A percentile compares a stretch with the other conserved stretches of the same genome.
Conservation (phyloP, 164 flowering plant species). For the Liquidambar formosana region DNA sequence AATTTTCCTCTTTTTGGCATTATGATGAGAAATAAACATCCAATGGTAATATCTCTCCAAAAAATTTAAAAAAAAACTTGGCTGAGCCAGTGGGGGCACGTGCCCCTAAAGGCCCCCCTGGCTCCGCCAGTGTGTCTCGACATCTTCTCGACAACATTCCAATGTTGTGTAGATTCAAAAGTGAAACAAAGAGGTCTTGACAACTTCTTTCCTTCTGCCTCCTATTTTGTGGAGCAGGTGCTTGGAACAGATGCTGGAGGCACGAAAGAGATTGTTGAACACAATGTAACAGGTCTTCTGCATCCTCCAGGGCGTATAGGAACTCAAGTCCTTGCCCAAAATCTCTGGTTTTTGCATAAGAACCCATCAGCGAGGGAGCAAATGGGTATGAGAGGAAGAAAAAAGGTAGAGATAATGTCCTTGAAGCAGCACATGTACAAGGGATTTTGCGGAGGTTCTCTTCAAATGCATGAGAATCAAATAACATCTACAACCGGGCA, state of each 20-base stretch:
- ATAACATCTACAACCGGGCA: slow-evolving; percentile 21
- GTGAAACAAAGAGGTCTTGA: not conserved
- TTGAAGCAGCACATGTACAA: slow-evolving; percentile 87
- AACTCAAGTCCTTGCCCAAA: slow-evolving; percentile 53
- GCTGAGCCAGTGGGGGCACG: no score
- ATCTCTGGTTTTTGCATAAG: slow-evolving; percentile 59
- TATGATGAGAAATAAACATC: no score
- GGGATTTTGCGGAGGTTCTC: slow-evolving; percentile 58
- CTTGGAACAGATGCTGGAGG: slow-evolving; percentile 99
- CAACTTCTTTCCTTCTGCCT: not conserved
- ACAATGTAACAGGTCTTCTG: slow-evolving; percentile 85
- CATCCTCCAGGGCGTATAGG: slow-evolving; percentile 87
- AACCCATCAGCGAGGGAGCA: slow-evolving; percentile 62
- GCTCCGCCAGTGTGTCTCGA: no score
- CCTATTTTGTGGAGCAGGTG: slow-evolving; percentile 47
- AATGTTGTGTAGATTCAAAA: not conserved
- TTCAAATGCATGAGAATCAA: slow-evolving; percentile 78
- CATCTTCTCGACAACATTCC: no score
- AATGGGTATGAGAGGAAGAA: slow-evolving; percentile 76
- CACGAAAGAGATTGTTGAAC: slow-evolving; percentile 83
- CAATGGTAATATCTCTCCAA: no score
- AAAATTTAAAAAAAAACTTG: no score
- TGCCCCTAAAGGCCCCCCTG: no score
- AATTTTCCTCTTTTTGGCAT: no score
- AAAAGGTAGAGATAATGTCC: slow-evolving; percentile 76